These are phyloP conservation scores for Thuja plicata DNA, from an alignment of 83 land plant genomes.

Conservation along the genomic window DNA sequence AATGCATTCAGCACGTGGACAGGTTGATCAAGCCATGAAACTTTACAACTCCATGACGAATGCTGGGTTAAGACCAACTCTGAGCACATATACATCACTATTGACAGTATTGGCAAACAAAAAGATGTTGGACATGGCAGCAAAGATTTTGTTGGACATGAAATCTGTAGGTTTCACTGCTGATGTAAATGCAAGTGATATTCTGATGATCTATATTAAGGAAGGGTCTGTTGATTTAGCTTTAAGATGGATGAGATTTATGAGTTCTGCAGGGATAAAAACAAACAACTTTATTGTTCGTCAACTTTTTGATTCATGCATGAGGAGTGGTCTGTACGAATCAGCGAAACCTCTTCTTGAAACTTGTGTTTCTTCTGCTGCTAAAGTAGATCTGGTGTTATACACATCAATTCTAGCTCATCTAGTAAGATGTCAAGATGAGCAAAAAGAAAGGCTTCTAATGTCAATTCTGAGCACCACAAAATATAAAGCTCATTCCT, in stretches of 20 bases:
- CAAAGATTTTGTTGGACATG: conserved; percentile 81
- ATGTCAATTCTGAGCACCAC: conserved; percentile 66
- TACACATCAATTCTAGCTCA: conserved; percentile 70
- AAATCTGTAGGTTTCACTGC: conserved; percentile 58
- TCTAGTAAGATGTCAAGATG: conserved; percentile 70
- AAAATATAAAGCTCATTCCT: conserved; percentile 69
- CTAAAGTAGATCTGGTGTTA: conserved; percentile 64
- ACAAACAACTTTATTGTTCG: conserved; percentile 69
- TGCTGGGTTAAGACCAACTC: conserved; percentile 68
- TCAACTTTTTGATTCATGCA: conserved; percentile 73
- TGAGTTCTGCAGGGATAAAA: conserved; percentile 72
- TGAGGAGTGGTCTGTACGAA: conserved; percentile 66
- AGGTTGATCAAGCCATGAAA: conserved; percentile 70
- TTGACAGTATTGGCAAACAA: conserved; percentile 62
- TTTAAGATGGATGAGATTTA: conserved; percentile 64
- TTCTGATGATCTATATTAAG: conserved; percentile 74
- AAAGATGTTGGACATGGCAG: conserved; percentile 74
- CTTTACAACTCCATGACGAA: conserved; percentile 78
- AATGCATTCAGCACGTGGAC: conserved; percentile 64
- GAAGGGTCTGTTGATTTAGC: conserved; percentile 74
- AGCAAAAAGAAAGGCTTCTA: conserved; percentile 59
- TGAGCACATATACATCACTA: conserved; percentile 67
- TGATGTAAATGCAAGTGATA: conserved; percentile 79
- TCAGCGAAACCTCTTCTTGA: conserved; percentile 69
- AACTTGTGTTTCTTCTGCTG: conserved; percentile 53